Evolutionary conservation across 2,329 filamentous ascomycete species (phyloP).

Genomic region (Cytospora paraplurivora): DNA sequence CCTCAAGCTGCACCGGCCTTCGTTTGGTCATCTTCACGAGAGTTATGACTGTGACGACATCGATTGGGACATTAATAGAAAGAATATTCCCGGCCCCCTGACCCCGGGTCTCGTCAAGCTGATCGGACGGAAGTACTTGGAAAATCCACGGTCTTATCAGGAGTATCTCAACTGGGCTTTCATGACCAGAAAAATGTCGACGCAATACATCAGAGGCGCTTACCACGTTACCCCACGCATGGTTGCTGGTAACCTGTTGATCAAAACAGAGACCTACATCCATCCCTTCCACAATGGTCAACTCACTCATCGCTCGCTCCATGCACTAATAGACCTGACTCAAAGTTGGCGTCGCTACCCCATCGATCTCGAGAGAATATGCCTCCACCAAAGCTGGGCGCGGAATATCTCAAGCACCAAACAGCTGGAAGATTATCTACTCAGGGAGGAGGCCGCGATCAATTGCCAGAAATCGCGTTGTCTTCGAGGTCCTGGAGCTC

Average conservation of each 20-base stretch:
- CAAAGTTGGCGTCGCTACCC: too few species aligned
- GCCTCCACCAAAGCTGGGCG: neutral
- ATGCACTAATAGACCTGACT: neutral
- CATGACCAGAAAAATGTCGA: neutral
- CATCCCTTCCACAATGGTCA: neutral
- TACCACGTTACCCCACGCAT: conserved; percentile 4
- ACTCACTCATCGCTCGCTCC: neutral
- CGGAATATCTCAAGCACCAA: neutral
- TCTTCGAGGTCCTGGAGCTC: accelerated
- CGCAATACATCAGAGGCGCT: conserved; percentile 2
- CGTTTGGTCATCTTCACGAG: neutral
- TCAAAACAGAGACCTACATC: conserved; percentile 4
- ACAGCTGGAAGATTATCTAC: neutral
- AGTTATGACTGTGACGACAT: neutral
- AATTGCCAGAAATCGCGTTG: neutral
- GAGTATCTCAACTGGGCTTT: conserved; percentile 4
- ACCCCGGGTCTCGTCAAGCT: neutral
- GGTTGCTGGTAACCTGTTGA: conserved; percentile 5
- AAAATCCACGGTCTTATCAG: neutral
- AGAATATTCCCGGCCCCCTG: neutral
- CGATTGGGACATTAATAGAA: neutral
- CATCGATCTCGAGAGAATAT: neutral
- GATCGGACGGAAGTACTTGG: conserved; percentile 4
- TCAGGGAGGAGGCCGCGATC: neutral
- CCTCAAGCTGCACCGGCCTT: conserved; percentile 8